These are phyloP conservation scores for Pneumocystis murina DNA, from an alignment of 1,139 yeast genomes.

Conservation along the genomic window DNA sequence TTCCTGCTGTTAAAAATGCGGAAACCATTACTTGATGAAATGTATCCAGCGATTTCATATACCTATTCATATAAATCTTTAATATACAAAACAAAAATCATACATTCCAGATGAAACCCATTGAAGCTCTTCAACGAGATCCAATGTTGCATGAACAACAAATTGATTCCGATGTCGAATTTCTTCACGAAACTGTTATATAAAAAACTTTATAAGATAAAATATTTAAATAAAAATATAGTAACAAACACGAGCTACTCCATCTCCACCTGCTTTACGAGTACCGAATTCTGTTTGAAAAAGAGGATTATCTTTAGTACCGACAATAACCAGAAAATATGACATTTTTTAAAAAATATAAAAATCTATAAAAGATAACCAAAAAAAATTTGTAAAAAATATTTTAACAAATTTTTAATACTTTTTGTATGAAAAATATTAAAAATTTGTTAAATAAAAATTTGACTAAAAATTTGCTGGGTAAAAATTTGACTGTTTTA, in stretches of 20 bases:
- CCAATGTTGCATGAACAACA: constrained; percentile 75
- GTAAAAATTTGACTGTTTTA: too few species aligned
- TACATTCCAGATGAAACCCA: constrained; percentile 38
- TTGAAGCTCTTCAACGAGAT: constrained; percentile 74
- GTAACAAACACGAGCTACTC: constrained; percentile 31
- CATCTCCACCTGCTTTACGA: constrained; percentile 49
- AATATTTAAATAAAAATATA: not conserved
- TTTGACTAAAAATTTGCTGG: too few species aligned
- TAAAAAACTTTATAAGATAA: not conserved
- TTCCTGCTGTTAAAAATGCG: constrained; percentile 79
- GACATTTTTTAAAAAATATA: constrained; percentile 31
- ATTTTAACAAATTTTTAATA: too few species aligned
- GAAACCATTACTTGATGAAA: constrained; percentile 70
- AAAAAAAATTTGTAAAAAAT: too few species aligned
- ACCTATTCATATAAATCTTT: constrained; percentile 16
- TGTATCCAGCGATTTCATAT: constrained; percentile 66
- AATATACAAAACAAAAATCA: not conserved
- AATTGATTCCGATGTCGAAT: constrained; percentile 45
- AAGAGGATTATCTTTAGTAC: constrained; percentile 71
- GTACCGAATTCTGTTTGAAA: constrained; percentile 82
- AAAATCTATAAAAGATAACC: too few species aligned
- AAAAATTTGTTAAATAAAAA: too few species aligned
- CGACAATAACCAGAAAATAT: constrained; percentile 76
- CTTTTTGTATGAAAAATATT: too few species aligned
- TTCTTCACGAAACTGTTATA: constrained; percentile 7